Percentiles rank a stretch among this genome's conserved stretches.
Evolutionary conservation across 164 flowering plant species (phyloP).

Genomic region (Magnolia kwangsiensis): DNA sequence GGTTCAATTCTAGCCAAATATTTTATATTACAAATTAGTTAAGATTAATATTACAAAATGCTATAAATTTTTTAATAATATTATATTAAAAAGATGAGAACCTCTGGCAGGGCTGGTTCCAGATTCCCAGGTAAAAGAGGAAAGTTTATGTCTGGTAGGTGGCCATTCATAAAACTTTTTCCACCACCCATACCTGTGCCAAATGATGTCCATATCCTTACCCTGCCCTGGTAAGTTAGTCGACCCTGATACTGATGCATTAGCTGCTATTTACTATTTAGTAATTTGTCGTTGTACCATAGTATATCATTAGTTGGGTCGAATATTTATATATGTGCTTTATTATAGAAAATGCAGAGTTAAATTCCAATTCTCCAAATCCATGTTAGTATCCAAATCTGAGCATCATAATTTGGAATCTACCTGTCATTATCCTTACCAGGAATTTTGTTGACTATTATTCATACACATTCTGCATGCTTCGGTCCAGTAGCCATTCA

Average conservation of each 20-base stretch:
- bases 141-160: neutral
- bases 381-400: no score
- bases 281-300: no score
- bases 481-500: constrained; percentile 5
- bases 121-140: neutral
- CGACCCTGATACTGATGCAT: neutral
- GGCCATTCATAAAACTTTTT: neutral
- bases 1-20: neutral
- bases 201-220: neutral
- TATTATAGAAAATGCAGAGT: neutral
- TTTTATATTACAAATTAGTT: neutral
- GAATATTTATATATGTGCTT: neutral
- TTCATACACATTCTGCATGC: constrained; percentile 86
- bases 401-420: neutral
- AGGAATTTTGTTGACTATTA: constrained; percentile 73
- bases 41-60: neutral
- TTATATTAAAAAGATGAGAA: neutral
- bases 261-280: no score
- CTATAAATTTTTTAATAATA: neutral
- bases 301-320: no score
- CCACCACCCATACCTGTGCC: neutral
- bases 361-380: neutral
- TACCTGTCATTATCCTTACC: constrained; percentile 35
- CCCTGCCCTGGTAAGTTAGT: neutral
- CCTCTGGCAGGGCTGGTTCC: neutral